Conservation (phyloP, 495 filamentous ascomycete species). For the Penicillium turbatum region DNA sequence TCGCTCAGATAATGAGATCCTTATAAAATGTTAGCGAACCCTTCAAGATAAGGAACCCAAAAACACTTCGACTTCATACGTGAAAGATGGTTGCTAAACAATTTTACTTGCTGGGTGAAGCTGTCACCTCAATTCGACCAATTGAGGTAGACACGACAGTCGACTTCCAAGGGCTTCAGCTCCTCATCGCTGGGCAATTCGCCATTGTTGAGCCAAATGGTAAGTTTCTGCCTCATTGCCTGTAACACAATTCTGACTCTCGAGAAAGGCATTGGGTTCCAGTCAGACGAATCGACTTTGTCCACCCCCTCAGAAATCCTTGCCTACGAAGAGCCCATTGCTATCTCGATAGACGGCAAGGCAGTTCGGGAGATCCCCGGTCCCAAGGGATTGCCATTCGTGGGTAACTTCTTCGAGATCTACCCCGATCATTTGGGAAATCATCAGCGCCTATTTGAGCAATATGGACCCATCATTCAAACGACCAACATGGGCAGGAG, state of each 20-base stretch:
- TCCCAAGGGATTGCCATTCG: conserved; percentile 44
- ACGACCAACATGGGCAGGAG: conserved; percentile 50
- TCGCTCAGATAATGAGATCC: neutral
- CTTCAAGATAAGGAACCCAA: neutral
- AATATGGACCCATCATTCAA: conserved; percentile 51
- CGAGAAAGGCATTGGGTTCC: conserved; percentile 37
- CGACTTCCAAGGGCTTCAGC: conserved; percentile 32
- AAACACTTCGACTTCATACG: no score
- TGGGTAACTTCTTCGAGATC: conserved; percentile 52
- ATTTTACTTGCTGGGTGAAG: conserved; percentile 45
- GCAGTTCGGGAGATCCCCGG: conserved; percentile 40
- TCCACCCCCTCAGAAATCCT: conserved; percentile 27
- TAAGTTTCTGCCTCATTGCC: neutral
- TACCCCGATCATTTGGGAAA: conserved; percentile 58
- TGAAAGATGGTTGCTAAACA: conserved; percentile 30
- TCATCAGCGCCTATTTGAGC: conserved; percentile 50
- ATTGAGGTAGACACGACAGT: conserved; percentile 35
- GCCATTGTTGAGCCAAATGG: conserved; percentile 36
- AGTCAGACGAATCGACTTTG: conserved; percentile 24
- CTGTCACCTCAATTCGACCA: conserved; percentile 30
- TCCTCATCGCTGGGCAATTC: conserved; percentile 40
- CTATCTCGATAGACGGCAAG: conserved; percentile 43
- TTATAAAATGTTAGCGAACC: conserved; percentile 11
- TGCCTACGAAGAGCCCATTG: conserved; percentile 27
- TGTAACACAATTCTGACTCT: conserved; percentile 5